phyloP scores from a whole-genome alignment of 202 grass and related monocot genomes.

The Zoysia matrella region DNA sequence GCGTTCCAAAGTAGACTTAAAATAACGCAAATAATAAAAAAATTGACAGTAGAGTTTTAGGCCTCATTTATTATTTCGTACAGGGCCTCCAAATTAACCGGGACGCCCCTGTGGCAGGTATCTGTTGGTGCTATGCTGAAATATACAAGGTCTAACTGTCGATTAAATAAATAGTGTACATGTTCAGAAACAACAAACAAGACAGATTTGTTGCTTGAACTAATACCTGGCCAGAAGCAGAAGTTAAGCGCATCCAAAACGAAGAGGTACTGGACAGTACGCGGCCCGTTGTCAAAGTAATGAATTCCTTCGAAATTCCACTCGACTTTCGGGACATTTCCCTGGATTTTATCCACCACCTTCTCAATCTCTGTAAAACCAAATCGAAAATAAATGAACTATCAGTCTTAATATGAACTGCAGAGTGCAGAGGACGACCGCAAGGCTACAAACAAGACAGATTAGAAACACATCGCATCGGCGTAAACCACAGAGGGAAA shows the following conservation, averaged over 20 bases:
- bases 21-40: too few relatives aligned
- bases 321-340: conserved; percentile 51
- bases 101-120: neutral
- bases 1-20: too few relatives aligned
- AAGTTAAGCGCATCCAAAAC: conserved; percentile 65
- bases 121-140: neutral
- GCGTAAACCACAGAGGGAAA: neutral
- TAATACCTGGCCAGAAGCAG: conserved; percentile 66
- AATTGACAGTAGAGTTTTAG: too few relatives aligned
- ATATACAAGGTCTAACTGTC: neutral
- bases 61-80: too few relatives aligned
- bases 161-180: neutral
- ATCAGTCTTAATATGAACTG: neutral
- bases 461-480: neutral
- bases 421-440: neutral
- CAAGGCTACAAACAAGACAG: neutral
- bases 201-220: neutral
- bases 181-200: conserved; percentile 7
- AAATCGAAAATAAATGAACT: neutral
- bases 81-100: too few relatives aligned
- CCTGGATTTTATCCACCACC: conserved; percentile 58
- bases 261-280: conserved; percentile 88
- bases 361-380: conserved; percentile 75
- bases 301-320: conserved; percentile 99
- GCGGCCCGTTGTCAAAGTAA: conserved; percentile 82